Conservation (phyloP, 75 land plant genomes). For the Cupressus sempervirens region DNA sequence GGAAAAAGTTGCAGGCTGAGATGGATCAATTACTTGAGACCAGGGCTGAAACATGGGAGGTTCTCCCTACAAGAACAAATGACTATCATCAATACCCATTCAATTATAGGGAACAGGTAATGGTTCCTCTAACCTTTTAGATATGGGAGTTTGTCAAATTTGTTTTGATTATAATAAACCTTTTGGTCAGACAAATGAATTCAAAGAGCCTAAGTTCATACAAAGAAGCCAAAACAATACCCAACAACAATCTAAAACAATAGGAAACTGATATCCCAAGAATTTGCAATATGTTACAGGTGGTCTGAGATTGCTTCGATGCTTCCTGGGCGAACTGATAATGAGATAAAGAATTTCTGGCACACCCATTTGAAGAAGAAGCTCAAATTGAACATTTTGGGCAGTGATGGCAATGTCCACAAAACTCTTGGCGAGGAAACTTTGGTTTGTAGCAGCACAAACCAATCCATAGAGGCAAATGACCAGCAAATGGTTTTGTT, state of each 20-base stretch:
- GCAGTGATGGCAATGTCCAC: not conserved
- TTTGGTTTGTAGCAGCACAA: not conserved
- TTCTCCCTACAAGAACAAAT: constrained; percentile 17
- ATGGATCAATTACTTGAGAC: constrained; percentile 13
- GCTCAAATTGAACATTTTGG: not conserved
- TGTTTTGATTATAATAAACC: too few species aligned
- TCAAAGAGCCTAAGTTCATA: too few species aligned
- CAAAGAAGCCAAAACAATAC: too few species aligned
- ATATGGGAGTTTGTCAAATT: too few species aligned
- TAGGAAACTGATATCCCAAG: too few species aligned
- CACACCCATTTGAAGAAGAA: constrained; percentile 5
- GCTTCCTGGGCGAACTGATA: constrained; percentile 19
- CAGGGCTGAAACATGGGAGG: constrained; percentile 6
- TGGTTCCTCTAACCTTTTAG: not conserved
- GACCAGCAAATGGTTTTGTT: not conserved
- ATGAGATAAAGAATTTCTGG: constrained; percentile 18
- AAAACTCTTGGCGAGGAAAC: not conserved
- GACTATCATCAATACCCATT: constrained; percentile 17
- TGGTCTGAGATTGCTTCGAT: constrained; percentile 14
- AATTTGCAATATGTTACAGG: not conserved
- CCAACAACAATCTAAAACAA: too few species aligned
- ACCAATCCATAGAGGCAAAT: not conserved
- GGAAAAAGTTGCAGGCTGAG: constrained; percentile 20
- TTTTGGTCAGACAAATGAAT: too few species aligned
- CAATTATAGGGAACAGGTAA: constrained; percentile 16